Evolutionary conservation across 495 filamentous ascomycete genomes (phyloP), one percentile per base, ranked within the genome.

Genomic region (Symbiotaphrina buchneri): DNA sequence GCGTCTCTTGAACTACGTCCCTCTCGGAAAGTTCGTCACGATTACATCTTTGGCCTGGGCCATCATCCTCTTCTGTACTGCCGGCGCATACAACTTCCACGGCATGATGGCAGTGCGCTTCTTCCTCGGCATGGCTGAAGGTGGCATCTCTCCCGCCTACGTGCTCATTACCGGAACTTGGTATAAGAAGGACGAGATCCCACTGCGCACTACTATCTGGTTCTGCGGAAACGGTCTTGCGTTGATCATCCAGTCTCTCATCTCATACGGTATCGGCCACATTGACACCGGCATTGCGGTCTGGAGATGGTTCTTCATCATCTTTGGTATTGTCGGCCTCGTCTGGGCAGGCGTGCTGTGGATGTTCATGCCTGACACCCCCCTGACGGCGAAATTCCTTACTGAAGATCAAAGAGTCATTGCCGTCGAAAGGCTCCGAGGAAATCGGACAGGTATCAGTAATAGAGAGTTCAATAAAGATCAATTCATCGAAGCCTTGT

Each of bases 141-240:
- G 50, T 22, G 50, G 46, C 31, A 53, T 54, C 26, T 50, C 48
- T 3, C 51, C 51, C n/a, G 50, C 43, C 11, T 54, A 51, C 33
- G 43, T 54, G 26, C 42, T 53, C 30, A 42, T 54, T 24, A 38
- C 47, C 4, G 49, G 44, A 10, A 35, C 37, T 10, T 52, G 51
- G 50, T 54, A 54, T 32, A 45, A 41, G 6, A 48, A 42, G 1
- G 41, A 47, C 14, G 51, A 54, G 38, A 49, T 53, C 16, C 33
- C 51, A 0, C 42, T 43, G 2, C 40, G 51, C 10, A 34, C 51
- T 3, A 35, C 59, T 5, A 36, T 56, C 33, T 59, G 52, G 46
- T 51, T 56, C 36, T 37, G 49, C 21, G 38, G 55, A 6, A 58
- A 56, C 7, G 57, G 55, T 25, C 38, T 48, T 17, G 46, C 58